Evolutionary conservation across 495 filamentous ascomycete species (phyloP), one percentile per base, ranked within the genome.

Genomic region (Tetracladium setigerum): DNA sequence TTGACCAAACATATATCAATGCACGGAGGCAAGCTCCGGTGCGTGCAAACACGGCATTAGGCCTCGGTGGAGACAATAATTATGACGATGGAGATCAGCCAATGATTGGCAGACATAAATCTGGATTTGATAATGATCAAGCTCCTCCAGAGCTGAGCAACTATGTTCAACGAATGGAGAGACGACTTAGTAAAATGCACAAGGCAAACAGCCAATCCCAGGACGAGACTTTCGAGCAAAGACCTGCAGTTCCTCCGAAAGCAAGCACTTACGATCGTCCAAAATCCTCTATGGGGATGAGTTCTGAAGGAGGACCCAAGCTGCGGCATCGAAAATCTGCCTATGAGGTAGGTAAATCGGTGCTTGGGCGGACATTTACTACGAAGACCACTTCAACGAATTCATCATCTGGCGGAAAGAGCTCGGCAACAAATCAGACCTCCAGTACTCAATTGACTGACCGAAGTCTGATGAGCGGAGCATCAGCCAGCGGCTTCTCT

Each of bases 151-250:
- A 88, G 47, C 63, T 92, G 11, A 82, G 79, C 53, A 91, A 87
- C 58, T 95, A 95, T 56, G 87, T 87, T 10, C 82, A 91, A 56
- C 72, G 87, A 19, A 95, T 95, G 86, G 90, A 96, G 60, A 83
- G 74, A 41, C 81, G 86, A 15, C 63, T 95, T 14, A 80, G 77
- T 17, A 79, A 77, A 36, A 79, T 89, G 70, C 83, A 87, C 44
- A 72, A 81, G 33, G 72, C 79, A 47, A 83, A 71, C 54, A 43
- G 38, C 27, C 67, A 13, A 67, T 57, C 44, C 41, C 60, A 44
- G 10, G 35, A 53, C 4, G 53, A 55, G 9, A 70, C 71, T 15
- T 66, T 69, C 12, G 76, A 77, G 44, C 69, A 74, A 40, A 70
- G 68, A 32, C 82, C 82, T 1, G 69, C 70, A 34, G 71, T 72